Base-by-base conservation (phyloP, 176 grass and related monocot genomes). In the Hordeum marinum region DNA sequence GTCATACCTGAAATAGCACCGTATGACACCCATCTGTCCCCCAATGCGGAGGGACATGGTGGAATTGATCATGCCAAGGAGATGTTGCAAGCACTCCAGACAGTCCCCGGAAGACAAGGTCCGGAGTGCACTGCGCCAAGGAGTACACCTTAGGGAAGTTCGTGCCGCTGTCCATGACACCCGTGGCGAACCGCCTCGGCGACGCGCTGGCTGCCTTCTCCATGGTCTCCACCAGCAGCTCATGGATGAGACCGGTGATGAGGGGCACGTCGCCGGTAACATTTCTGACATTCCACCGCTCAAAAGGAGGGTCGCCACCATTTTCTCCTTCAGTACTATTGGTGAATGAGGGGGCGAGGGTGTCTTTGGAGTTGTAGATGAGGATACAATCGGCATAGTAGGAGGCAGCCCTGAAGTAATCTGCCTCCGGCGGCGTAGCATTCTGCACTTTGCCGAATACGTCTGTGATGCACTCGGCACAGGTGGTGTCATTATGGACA, bases 101-200 rank as follows among this genome's bases (percentile, higher is more conserved):
- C 82, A 84, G 82, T 84, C 43, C 60, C n/a, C 43, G 60, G 82
- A 21, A 13, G 82, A 27, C 13, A n/a, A 84, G 8, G 72, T 84
- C 82, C 60, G 82, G 82, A n/a, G n/a, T n/a, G n/a, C n/a, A n/a
- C 80, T 81, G 79, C 17, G 64, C 39, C 45, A 69, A 1, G 1
- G 66, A 69, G 20, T 69, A 69, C 1, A 69, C 67, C 34, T 13
- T 70, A 1, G 36, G 67, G 68, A 70, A 70, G 68, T 0, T 13
- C 10, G 68, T 70, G 37, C 34, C 9, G n/a, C 14, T 57, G 21
- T 70, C 36, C 36, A 70, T 2, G 10, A 70, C 21, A 37, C 68
- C 68, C 9, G 68, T 70, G 68, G 68, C 36, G 21, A 70, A 70
- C 20, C 68, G 21, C 21, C 68, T 70, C 10, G 36, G 36, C 36